Evolutionary conservation across 148 eudicot species (phyloP).

Genomic region (Heliamphora exappendiculata): DNA sequence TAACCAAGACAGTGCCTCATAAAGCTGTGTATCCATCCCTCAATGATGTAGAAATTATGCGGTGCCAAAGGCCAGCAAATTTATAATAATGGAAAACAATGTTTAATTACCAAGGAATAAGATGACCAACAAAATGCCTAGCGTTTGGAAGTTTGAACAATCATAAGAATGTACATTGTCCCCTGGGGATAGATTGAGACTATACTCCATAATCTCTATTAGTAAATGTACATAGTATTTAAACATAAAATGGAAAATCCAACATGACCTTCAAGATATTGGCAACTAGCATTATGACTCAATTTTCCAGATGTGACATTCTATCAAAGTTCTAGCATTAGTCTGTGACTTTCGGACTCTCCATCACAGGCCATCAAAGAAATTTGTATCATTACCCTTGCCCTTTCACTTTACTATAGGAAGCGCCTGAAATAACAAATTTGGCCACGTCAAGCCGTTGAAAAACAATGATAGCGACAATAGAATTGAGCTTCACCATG

Average conservation of each 20-base stretch:
- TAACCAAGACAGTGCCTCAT: not conserved
- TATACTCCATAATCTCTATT: too few relatives aligned
- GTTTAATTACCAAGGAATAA: not conserved
- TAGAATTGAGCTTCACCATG: slow-evolving; percentile 37
- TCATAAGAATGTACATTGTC: not conserved
- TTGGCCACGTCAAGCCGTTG: not conserved
- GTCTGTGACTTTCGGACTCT: not conserved
- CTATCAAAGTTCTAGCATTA: too few relatives aligned
- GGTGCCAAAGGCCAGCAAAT: not conserved
- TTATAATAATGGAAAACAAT: not conserved
- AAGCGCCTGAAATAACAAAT: not conserved
- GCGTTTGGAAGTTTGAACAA: not conserved
- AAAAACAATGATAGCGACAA: not conserved
- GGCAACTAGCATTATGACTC: not conserved
- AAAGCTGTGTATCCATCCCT: not conserved
- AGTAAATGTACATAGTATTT: too few relatives aligned
- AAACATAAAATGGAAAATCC: not conserved
- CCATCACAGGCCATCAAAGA: not conserved
- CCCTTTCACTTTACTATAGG: not conserved
- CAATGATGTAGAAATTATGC: not conserved
- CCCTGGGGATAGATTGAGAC: not conserved
- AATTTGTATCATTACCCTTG: not conserved
- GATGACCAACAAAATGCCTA: not conserved
- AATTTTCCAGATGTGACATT: not conserved
- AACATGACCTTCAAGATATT: not conserved